phyloP scores from a whole-genome alignment of 2,329 filamentous ascomycete species.

The Fusarium sp. region DNA sequence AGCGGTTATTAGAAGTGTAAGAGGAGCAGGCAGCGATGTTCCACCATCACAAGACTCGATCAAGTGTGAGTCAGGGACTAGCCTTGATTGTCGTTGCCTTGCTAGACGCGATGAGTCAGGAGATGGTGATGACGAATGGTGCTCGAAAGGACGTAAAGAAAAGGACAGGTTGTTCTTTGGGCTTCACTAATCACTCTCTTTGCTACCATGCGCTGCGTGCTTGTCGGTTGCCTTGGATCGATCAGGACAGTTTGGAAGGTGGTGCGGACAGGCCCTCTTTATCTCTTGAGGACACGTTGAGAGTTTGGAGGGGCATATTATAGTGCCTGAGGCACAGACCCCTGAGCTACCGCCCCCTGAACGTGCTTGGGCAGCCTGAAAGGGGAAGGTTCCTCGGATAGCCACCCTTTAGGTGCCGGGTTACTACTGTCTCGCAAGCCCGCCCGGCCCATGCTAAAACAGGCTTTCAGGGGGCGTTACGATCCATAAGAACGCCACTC shows the following conservation, averaged over 20 bases:
- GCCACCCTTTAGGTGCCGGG: slow-evolving; percentile 32
- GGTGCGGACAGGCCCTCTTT: slow-evolving; percentile 51
- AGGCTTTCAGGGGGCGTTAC: slow-evolving; percentile 37
- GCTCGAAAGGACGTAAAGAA: slow-evolving; percentile 40
- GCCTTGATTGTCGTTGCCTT: slow-evolving; percentile 29
- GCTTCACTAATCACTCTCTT: slow-evolving; percentile 23
- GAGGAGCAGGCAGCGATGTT: slow-evolving; percentile 33
- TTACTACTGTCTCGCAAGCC: slow-evolving; percentile 14
- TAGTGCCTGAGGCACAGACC: slow-evolving; percentile 50
- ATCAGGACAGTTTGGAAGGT: slow-evolving; percentile 34
- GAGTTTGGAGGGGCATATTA: slow-evolving; percentile 32
- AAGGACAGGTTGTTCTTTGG: slow-evolving; percentile 48
- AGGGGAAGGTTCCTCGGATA: slow-evolving; percentile 30
- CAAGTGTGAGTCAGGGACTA: slow-evolving; percentile 46
- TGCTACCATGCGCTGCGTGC: slow-evolving; percentile 32
- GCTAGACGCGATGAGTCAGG: slow-evolving; percentile 42
- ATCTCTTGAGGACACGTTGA: slow-evolving; percentile 54
- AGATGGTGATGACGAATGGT: slow-evolving; percentile 33
- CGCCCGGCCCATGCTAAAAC: slow-evolving; percentile 22
- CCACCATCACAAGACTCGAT: slow-evolving; percentile 34
- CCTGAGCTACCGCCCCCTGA: slow-evolving; percentile 40
- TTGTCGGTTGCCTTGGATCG: slow-evolving; percentile 32
- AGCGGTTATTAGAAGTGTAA: slow-evolving; percentile 12
- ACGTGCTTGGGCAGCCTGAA: slow-evolving; percentile 21
- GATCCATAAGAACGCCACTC: slow-evolving; percentile 29